A percentile compares a stretch with the other conserved stretches of the same genome.
Evolutionary conservation across 2,329 filamentous ascomycete genomes (phyloP).

Genomic region (Cordyceps farinosa): DNA sequence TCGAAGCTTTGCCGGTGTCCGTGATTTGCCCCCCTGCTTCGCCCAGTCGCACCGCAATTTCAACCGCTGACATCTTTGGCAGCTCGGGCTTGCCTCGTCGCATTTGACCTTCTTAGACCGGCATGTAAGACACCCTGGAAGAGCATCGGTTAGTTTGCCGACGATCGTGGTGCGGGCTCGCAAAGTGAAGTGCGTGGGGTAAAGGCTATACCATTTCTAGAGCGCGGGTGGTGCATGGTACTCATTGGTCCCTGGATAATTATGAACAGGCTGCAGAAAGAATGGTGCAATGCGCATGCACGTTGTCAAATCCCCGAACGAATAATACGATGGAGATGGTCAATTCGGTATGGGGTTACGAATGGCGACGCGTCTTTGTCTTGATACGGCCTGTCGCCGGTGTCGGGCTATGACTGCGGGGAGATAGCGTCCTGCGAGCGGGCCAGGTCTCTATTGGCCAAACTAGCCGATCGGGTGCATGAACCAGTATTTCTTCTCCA

Average conservation of each 20-base stretch:
- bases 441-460: background rate
- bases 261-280: too few relatives aligned
- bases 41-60: slow-evolving; percentile 13
- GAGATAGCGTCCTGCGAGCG: too few relatives aligned
- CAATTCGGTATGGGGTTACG: too few relatives aligned
- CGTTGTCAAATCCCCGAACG: too few relatives aligned
- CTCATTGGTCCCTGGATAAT: too few relatives aligned
- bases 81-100: slow-evolving; percentile 13
- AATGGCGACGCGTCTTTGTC: too few relatives aligned
- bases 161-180: background rate
- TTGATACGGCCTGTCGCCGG: too few relatives aligned
- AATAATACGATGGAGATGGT: too few relatives aligned
- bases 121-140: slow-evolving; percentile 15
- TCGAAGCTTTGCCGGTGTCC: background rate
- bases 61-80: slow-evolving; percentile 12
- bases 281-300: too few relatives aligned
- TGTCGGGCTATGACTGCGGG: too few relatives aligned
- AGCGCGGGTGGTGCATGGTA: background rate
- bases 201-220: background rate
- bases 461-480: background rate
- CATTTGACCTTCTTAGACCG: slow-evolving; percentile 17
- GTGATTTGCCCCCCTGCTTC: background rate
- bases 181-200: too few relatives aligned
- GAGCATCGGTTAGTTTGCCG: background rate
- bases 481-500: background rate